A percentile compares a stretch with the other conserved stretches of the same genome.
Evolutionary conservation across 1,139 yeast species (phyloP).

Genomic region (Kodamaea ohmeri): DNA sequence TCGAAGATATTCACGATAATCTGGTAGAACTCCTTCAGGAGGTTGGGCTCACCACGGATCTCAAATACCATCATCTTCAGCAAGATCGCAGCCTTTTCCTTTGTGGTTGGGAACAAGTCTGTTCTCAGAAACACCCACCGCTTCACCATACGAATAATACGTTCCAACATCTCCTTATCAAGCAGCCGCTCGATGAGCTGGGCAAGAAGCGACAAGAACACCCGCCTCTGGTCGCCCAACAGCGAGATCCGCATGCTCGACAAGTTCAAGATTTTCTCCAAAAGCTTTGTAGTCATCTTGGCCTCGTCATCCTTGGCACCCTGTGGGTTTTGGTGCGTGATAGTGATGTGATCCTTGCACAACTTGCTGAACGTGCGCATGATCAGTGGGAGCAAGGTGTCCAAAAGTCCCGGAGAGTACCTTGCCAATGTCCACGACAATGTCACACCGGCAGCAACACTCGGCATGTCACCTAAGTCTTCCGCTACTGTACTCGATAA

Average conservation of each 20-base stretch:
- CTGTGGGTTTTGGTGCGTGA: conserved; percentile 52
- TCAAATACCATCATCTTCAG: conserved; percentile 95
- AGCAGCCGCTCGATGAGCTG: conserved; percentile 87
- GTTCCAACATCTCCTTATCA: conserved; percentile 70
- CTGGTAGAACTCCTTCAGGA: conserved; percentile 79
- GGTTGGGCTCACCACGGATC: conserved; percentile 75
- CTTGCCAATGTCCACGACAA: conserved; percentile 80
- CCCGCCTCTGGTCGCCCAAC: conserved; percentile 89
- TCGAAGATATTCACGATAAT: conserved; percentile 88
- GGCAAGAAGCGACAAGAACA: conserved; percentile 80
- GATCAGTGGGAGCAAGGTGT: conserved; percentile 67
- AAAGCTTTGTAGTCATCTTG: conserved; percentile 69
- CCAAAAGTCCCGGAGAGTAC: conserved; percentile 70
- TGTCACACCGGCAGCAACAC: conserved; percentile 88
- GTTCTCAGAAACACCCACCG: conserved; percentile 85
- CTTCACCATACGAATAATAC: conserved; percentile 75
- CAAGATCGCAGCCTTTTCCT: conserved; percentile 92
- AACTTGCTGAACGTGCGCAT: conserved; percentile 87
- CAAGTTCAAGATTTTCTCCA: conserved; percentile 74
- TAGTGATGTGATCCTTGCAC: conserved; percentile 83
- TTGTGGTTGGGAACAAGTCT: conserved; percentile 89
- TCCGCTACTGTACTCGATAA: conserved; percentile 73
- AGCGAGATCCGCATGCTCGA: conserved; percentile 78
- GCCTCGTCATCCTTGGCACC: conserved; percentile 53
- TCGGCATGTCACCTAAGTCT: conserved; percentile 77